These are phyloP conservation scores for Cerioporus squamosus DNA, from an alignment of 1,284 basidiomycete genomes.

Conservation along the genomic window DNA sequence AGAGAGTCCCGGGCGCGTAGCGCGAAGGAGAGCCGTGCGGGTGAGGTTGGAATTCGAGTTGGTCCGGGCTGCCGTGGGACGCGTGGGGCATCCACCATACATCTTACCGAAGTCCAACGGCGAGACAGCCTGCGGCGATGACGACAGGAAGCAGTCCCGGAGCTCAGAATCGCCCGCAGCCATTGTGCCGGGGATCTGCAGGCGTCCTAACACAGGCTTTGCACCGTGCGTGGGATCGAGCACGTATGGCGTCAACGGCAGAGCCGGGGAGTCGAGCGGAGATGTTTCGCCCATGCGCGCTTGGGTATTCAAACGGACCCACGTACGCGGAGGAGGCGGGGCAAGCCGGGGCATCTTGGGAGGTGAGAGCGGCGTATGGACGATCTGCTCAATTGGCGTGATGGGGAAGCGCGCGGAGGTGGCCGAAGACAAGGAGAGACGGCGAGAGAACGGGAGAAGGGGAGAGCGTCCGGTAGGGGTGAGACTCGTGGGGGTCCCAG, in stretches of 20 bases:
- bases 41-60: neutral
- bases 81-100: neutral
- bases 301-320: constrained; percentile 13
- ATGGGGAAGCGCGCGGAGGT: constrained; percentile 18
- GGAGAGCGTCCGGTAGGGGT: neutral
- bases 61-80: neutral
- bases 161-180: neutral
- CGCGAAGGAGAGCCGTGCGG: neutral
- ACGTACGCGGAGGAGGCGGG: constrained; percentile 21
- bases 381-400: constrained; percentile 38
- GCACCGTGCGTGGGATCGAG: constrained; percentile 2
- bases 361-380: constrained; percentile 31
- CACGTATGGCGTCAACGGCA: constrained; percentile 11
- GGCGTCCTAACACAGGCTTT: constrained; percentile 9
- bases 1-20: neutral
- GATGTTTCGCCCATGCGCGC: constrained; percentile 8
- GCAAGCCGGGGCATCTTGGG: constrained; percentile 25
- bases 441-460: constrained; percentile 7
- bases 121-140: constrained; percentile 11
- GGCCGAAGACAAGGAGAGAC: constrained; percentile 5
- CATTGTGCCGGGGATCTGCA: constrained; percentile 12
- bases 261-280: constrained; percentile 6
- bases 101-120: constrained; percentile 4
- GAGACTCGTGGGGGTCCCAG: constrained; percentile 4
- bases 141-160: neutral